Conservation (phyloP, 306 rosid species). For the Quillaja saponaria region DNA sequence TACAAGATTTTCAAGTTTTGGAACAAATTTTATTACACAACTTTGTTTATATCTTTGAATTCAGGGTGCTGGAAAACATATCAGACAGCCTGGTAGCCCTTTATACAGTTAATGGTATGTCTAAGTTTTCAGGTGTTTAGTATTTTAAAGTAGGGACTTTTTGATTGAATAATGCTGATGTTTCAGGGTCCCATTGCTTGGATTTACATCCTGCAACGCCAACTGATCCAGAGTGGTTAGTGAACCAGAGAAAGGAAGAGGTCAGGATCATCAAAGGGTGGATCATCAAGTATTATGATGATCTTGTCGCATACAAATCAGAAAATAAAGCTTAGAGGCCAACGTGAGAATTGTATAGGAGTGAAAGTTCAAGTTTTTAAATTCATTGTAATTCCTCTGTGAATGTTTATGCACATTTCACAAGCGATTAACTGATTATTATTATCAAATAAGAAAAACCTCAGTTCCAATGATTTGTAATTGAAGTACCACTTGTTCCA, state of each 20-base stretch:
- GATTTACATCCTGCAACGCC: constrained; percentile 31
- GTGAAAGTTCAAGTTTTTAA: no score
- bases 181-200: constrained; percentile 67
- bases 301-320: constrained; percentile 28
- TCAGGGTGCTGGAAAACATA: constrained; percentile 50
- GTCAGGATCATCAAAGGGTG: constrained; percentile 41
- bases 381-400: no score
- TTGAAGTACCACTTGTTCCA: no score
- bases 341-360: no score
- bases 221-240: constrained; percentile 56
- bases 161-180: no score
- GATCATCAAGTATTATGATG: constrained; percentile 42
- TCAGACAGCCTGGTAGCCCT: constrained; percentile 50
- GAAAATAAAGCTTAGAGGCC: no score
- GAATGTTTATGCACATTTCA: no score
- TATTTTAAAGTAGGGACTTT: no score
- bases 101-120: constrained; percentile 39
- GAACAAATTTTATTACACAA: background rate
- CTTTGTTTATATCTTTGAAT: background rate
- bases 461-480: no score
- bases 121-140: background rate
- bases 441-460: no score
- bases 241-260: constrained; percentile 42
- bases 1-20: background rate
- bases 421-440: no score